Evolutionary conservation across 2,329 filamentous ascomycete species (phyloP), one percentile per base, ranked within the genome.

Genomic region (Parascedosporium putredinis): DNA sequence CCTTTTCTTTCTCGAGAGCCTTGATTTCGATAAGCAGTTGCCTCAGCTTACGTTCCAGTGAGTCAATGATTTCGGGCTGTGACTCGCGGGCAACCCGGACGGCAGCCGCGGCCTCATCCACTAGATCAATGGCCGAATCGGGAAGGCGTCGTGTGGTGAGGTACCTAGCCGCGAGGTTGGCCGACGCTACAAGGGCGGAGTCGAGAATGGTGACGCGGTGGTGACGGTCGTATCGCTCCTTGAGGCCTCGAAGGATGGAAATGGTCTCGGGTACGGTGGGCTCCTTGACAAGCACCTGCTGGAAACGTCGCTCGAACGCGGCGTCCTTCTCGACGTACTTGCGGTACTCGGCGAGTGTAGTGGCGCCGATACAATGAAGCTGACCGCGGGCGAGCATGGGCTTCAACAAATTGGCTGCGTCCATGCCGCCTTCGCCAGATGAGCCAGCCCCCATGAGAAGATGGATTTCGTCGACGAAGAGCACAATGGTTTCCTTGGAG

Each of bases 251-350:
- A n/a, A 98, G 83, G 61, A 98, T 98, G 20, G 93, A 98, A 55
- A 98, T 81, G 12, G 93, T 97, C 69, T 98, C 93, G 1, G 80
- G 67, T 45, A 97, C 83, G 5, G 81, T 76, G 2, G 93, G 93
- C 64, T 98, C 93, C 71, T 96, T 96, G 65, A 97, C 91, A 42
- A 98, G 69, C 34, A 98, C 93, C 67, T 98, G 93, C 66, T 98
- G 93, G 77, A 98, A 98, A 66, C 93, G 87, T 67, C 93, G 88
- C 69, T 98, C 93, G 64, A 98, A 98, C 44, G 93, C 93, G 43
- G 88, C 86, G 60, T 98, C 93, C 70, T 98, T 98, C 67, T 98
- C 93, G 55, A 98, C 95, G 68, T 98, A 97, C 67, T 98, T 98
- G 62, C 93, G 82, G 69, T 98, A 98, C 66, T 98, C 93, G 54